Conservation (phyloP, 306 rosid species). For the Castanea mollissima region DNA sequence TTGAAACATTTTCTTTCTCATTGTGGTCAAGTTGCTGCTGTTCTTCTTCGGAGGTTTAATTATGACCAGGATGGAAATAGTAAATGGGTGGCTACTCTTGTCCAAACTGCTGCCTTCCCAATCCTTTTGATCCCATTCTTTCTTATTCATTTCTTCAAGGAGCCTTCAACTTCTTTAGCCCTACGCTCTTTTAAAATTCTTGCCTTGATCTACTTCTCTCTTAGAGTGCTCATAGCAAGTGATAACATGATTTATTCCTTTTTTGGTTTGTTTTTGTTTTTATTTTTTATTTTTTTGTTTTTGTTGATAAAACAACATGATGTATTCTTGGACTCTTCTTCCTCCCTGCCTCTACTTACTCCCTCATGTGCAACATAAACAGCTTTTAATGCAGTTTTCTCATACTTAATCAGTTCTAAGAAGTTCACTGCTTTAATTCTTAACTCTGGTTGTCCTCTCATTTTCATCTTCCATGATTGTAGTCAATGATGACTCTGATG, state of each 20-base stretch:
- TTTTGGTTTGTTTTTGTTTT: too few species aligned
- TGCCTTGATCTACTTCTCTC: conserved; percentile 43
- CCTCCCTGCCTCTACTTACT: conserved; percentile 87
- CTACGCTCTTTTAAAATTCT: conserved; percentile 41
- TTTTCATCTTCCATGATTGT: conserved; percentile 65
- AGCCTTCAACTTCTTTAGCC: too few species aligned
- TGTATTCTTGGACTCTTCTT: conserved; percentile 84
- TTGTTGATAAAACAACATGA: conserved; percentile 45
- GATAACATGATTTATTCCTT: conserved; percentile 75
- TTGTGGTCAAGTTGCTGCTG: conserved; percentile 74
- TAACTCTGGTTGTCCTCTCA: conserved; percentile 67
- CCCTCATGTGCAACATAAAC: conserved; percentile 80
- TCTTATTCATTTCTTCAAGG: too few species aligned
- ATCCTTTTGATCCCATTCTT: too few species aligned
- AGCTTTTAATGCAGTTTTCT: conserved; percentile 82
- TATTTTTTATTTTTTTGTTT: too few species aligned
- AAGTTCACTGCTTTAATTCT: conserved; percentile 70
- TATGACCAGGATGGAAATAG: too few species aligned
- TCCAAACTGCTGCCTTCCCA: too few species aligned
- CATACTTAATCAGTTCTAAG: conserved; percentile 77
- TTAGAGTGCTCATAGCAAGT: conserved; percentile 61
- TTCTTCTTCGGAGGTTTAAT: conserved; percentile 49
- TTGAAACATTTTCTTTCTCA: conserved; percentile 48
- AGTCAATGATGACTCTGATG: conserved; percentile 1
- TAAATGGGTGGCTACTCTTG: too few species aligned